phyloP scores from a whole-genome alignment of 768 basidiomycete species.

The Pleurotus tuber-regium region DNA sequence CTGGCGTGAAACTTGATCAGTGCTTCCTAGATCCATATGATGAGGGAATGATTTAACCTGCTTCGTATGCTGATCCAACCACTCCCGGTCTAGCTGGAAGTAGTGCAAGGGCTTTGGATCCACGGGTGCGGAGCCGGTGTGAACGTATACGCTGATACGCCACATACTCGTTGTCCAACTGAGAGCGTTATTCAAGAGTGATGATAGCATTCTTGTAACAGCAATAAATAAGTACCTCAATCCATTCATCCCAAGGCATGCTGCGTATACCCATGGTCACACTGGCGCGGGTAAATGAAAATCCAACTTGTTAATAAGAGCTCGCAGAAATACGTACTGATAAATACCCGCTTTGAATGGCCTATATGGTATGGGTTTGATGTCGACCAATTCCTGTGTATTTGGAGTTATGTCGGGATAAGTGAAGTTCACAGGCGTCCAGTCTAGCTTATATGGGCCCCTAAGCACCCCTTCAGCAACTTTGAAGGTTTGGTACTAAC shows the following conservation, averaged over 20 bases:
- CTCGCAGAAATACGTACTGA: slow-evolving; percentile 42
- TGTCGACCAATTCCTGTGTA: slow-evolving; percentile 34
- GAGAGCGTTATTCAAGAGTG: slow-evolving; percentile 1
- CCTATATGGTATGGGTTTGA: slow-evolving; percentile 60
- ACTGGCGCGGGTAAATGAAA: slow-evolving; percentile 26
- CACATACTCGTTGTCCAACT: slow-evolving; percentile 60
- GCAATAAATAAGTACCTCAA: slow-evolving; percentile 59
- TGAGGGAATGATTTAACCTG: slow-evolving; percentile 27
- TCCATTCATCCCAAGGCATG: slow-evolving; percentile 74
- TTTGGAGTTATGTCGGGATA: slow-evolving; percentile 50
- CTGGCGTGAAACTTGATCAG: slow-evolving; percentile 27
- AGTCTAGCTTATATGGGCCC: slow-evolving; percentile 33
- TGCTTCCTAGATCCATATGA: background rate
- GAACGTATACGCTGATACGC: slow-evolving; percentile 55
- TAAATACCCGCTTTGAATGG: slow-evolving; percentile 64
- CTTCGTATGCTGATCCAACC: slow-evolving; percentile 34
- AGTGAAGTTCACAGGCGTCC: slow-evolving; percentile 47
- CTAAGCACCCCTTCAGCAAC: background rate
- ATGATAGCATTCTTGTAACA: background rate
- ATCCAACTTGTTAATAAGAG: background rate
- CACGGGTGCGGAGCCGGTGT: slow-evolving; percentile 53
- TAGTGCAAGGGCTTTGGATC: slow-evolving; percentile 44
- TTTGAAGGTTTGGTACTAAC: background rate
- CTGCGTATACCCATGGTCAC: slow-evolving; percentile 67
- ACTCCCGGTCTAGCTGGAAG: slow-evolving; percentile 44